Conservation (phyloP, 192 early-diverging fungal species). For the Coemansia guatemalensis region DNA sequence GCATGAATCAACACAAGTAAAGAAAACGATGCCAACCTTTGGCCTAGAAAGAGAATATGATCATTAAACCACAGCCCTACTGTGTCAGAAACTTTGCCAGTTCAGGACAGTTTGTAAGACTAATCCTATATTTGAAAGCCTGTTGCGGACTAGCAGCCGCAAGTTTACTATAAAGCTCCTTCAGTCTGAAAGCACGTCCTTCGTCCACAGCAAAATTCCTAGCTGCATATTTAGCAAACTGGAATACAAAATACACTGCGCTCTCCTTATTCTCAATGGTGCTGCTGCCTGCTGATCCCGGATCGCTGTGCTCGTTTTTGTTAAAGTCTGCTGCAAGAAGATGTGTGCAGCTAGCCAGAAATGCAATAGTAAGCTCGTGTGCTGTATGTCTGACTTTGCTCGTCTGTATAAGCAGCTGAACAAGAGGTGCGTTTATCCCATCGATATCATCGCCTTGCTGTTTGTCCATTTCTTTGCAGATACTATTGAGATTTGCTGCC, state of each 20-base stretch:
- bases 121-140: slow-evolving; percentile 42
- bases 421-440: slow-evolving; percentile 8
- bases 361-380: slow-evolving; percentile 31
- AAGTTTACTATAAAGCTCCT: slow-evolving; percentile 16
- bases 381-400: slow-evolving; percentile 28
- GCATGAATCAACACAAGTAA: too few relatives aligned
- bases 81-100: slow-evolving; percentile 18
- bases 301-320: not conserved
- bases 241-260: slow-evolving; percentile 28
- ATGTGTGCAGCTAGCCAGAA: slow-evolving; percentile 18
- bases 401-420: slow-evolving; percentile 23
- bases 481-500: slow-evolving; percentile 25
- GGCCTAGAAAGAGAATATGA: not conserved
- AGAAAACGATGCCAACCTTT: too few relatives aligned
- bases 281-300: not conserved
- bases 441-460: not conserved
- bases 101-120: slow-evolving; percentile 27
- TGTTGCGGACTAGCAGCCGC: slow-evolving; percentile 27
- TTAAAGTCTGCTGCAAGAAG: slow-evolving; percentile 22
- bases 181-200: slow-evolving; percentile 4
- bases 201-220: slow-evolving; percentile 32
- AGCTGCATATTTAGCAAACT: slow-evolving; percentile 32
- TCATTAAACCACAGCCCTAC: not conserved
- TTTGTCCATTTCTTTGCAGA: slow-evolving; percentile 10
- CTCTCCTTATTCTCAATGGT: slow-evolving; percentile 25